These are phyloP conservation scores for Penicillium sclerotiorum DNA, from an alignment of 2,329 filamentous ascomycete genomes.

Conservation along the genomic window DNA sequence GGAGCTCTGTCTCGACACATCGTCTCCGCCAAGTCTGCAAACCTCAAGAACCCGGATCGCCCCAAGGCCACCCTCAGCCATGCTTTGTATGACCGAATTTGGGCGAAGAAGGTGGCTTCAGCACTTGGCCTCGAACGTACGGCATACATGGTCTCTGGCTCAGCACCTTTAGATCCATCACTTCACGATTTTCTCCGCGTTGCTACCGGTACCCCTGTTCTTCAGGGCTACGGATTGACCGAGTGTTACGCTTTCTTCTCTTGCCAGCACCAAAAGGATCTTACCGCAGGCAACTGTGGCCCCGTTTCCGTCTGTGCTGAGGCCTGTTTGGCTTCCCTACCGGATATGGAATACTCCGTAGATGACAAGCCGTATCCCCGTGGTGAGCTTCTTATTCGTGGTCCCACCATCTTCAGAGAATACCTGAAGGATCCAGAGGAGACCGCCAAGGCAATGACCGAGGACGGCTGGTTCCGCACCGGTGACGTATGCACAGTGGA, in stretches of 20 bases:
- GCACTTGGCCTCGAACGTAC: conserved; percentile 78
- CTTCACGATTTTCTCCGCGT: conserved; percentile 88
- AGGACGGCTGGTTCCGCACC: conserved; percentile 95
- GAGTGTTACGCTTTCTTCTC: conserved; percentile 83
- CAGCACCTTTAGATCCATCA: conserved; percentile 84
- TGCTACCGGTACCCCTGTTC: conserved; percentile 75
- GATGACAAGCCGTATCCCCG: conserved; percentile 87
- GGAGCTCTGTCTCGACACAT: conserved; percentile 80
- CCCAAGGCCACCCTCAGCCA: conserved; percentile 69
- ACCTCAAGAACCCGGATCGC: conserved; percentile 67
- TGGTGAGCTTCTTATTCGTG: conserved; percentile 84
- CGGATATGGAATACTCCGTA: conserved; percentile 89
- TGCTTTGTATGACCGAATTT: conserved; percentile 67
- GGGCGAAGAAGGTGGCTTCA: conserved; percentile 83
- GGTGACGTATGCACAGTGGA: conserved; percentile 90
- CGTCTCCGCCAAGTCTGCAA: conserved; percentile 76
- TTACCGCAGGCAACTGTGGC: conserved; percentile 79
- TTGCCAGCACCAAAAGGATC: conserved; percentile 71
- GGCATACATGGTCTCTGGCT: conserved; percentile 79
- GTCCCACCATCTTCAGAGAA: conserved; percentile 76
- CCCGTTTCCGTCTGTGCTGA: conserved; percentile 69
- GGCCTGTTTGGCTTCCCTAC: conserved; percentile 79
- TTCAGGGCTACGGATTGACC: conserved; percentile 91
- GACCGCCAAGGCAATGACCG: conserved; percentile 77
- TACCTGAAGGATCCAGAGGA: conserved; percentile 92